A percentile compares a stretch with the other conserved stretches of the same genome.
Conservation (phyloP, 768 basidiomycete species). For the Trametes punicea region DNA sequence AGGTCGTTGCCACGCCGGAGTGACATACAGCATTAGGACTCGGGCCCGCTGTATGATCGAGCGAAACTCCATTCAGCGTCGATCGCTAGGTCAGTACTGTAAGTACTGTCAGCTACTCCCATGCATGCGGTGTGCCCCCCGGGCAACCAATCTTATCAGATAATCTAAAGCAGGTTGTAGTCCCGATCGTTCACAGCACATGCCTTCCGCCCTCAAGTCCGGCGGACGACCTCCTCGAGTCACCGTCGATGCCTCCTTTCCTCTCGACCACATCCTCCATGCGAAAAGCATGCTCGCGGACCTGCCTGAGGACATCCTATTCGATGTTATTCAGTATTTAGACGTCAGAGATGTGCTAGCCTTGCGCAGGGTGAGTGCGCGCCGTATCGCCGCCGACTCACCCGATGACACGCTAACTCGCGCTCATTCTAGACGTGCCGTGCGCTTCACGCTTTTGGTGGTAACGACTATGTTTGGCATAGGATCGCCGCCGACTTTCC, state of each 20-base stretch:
- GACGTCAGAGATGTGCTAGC: slow-evolving; percentile 41
- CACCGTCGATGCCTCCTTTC: slow-evolving; percentile 5
- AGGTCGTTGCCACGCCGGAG: too few relatives aligned
- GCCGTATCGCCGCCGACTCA: background rate
- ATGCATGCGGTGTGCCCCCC: background rate
- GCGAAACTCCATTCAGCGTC: background rate
- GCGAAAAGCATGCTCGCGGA: slow-evolving; percentile 26
- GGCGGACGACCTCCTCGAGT: background rate
- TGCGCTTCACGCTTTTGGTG: slow-evolving; percentile 50
- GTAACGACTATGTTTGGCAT: slow-evolving; percentile 56
- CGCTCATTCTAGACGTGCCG: slow-evolving; percentile 52
- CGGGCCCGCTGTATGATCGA: too few relatives aligned
- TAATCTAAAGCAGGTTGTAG: slow-evolving; percentile 5
- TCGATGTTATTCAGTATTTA: slow-evolving; percentile 35
- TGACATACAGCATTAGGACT: too few relatives aligned
- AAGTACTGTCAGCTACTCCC: background rate
- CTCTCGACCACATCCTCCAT: slow-evolving; percentile 9
- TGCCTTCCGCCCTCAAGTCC: slow-evolving; percentile 1
- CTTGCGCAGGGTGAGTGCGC: slow-evolving; percentile 25
- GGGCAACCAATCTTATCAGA: slow-evolving; percentile 17
- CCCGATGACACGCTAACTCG: background rate
- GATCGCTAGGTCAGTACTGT: background rate
- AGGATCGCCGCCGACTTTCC: slow-evolving; percentile 32
- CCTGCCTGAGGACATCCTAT: slow-evolving; percentile 45
- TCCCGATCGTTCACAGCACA: background rate